Base-by-base conservation (phyloP, 192 early-diverging fungal species). In the Backusella parvicylindrica region DNA sequence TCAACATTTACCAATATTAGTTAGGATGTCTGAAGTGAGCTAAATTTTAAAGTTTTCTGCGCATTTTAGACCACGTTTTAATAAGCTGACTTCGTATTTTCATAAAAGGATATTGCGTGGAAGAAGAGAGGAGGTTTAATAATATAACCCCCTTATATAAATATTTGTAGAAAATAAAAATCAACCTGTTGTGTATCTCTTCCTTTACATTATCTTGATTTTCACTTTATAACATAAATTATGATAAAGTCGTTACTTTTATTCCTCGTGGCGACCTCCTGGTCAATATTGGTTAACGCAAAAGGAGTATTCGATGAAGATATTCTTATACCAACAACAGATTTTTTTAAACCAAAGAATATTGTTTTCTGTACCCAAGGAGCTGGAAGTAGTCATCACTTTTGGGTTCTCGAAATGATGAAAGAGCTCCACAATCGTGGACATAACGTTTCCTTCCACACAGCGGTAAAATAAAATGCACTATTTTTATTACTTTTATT, bases 401-500 rank as follows among this genome's bases (percentile, higher is more conserved):
- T 68, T 23, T 79, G 78, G 78, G 74, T 79, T 0, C 63, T 79
- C 4, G 63, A 65, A 26, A 79, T 79, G 32, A 26, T 71, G 31
- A 64, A 79, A 26, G 69, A 75, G 8, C 60, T 79, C 6, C 66
- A 47, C 1, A 18, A n/a, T 12, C 33, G 70, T 36, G 78, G 78
- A 6, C 78, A 79, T 64, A 74, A 72, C 26, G 33, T 72, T 2
- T 71, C 69, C n/a, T 75, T 75, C 41, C 6, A 64, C 6, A 38
- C 73, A 15, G 50, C n/a, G 18, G 75, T 76, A 71, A 64, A n/a
- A 31, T 53, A 28, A 23, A 68, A 12, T 12, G 11, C 7, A n/a
- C 0, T 31, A 65, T 15, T 18, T 4, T 21, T 50, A 8, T 37
- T 7, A n/a, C 16, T 40, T 32, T 1, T 13, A 50, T 16, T 26